A percentile compares a stretch with the other conserved stretches of the same genome.
phyloP scores from a whole-genome alignment of 208 protist species.

The Trypanosoma cruzi region DNA sequence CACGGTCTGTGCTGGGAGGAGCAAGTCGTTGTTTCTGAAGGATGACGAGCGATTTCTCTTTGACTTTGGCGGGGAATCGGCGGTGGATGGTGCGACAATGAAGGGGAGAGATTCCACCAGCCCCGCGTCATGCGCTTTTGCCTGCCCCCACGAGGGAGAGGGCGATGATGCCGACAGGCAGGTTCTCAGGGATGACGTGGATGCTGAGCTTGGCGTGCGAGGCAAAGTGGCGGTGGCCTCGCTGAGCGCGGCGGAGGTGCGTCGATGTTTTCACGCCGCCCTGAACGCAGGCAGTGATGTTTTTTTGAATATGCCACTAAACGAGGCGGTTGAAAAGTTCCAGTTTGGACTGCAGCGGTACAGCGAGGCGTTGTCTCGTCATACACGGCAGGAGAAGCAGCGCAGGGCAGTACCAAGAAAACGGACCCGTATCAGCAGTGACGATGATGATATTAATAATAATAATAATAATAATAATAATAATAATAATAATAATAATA shows the following conservation, averaged over 20 bases:
- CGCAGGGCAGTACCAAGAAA: neutral
- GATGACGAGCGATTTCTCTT: constrained; percentile 82
- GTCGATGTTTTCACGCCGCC: constrained; percentile 8
- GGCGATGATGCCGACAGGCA: neutral
- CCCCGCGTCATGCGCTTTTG: neutral
- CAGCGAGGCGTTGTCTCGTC: constrained; percentile 48
- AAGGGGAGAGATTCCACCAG: neutral
- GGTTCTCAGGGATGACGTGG: neutral
- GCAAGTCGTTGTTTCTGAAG: constrained; percentile 56
- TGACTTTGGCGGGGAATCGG: constrained; percentile 59
- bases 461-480: too few species aligned
- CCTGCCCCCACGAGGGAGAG: neutral
- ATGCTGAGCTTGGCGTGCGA: neutral
- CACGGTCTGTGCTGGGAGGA: neutral
- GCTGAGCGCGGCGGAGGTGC: constrained; percentile 9
- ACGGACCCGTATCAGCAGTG: neutral
- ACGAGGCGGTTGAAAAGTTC: constrained; percentile 53
- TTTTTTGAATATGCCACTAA: constrained; percentile 27
- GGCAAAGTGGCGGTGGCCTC: constrained; percentile 1
- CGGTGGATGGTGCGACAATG: neutral
- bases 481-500: neutral
- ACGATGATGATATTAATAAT: too few species aligned
- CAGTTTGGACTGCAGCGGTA: constrained; percentile 57
- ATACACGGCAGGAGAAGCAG: constrained; percentile 35
- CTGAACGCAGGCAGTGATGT: constrained; percentile 5